Base-by-base conservation (phyloP, 441 rosid genomes). In the Gossypium laxum region DNA sequence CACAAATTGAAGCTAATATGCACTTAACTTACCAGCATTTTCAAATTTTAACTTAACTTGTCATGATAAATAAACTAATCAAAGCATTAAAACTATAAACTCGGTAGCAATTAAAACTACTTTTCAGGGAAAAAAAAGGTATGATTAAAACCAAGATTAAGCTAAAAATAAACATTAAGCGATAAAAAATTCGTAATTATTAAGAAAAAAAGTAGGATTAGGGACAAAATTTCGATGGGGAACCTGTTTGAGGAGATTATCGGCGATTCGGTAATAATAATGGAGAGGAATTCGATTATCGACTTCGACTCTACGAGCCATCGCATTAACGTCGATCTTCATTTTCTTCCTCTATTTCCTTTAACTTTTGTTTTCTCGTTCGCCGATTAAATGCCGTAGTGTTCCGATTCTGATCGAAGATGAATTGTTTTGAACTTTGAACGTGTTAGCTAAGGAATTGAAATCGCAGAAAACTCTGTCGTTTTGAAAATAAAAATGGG, bases 161-260 rank as follows among this genome's bases (percentile, higher is more conserved):
- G 38, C 73, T 59, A 58, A 43, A 57, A 38, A n/a, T 50, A 45
- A 58, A 3, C 60, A 28, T 21, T 55, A 41, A 55, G 22, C 21
- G 70, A 66, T 66, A 38, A 19, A 30, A 38, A 52, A 14, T 32
- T 50, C 63, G 7, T 51, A 22, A 52, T 8, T 41, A 34, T 32
- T 43, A 51, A 14, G 11, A 17, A 10, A 58, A 57, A 58, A 21
- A 70, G 8, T 18, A 57, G 60, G 5, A 67, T 45, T 38, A 50
- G 12, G 52, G 10, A 30, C 50, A 34, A 17, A 15, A 62, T 34
- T 18, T 32, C 2, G 28, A 57, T 58, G 19, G 22, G 41, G 7
- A 24, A 86, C 98, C 98, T 92, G 97, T 30, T 87, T 82, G 76
- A 91, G 96, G 70, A 92, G 90, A 81, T 92, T 92, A 80, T 91